These are phyloP conservation scores for Daldinia grandis DNA, from an alignment of 495 filamentous ascomycete genomes.

Conservation along the genomic window DNA sequence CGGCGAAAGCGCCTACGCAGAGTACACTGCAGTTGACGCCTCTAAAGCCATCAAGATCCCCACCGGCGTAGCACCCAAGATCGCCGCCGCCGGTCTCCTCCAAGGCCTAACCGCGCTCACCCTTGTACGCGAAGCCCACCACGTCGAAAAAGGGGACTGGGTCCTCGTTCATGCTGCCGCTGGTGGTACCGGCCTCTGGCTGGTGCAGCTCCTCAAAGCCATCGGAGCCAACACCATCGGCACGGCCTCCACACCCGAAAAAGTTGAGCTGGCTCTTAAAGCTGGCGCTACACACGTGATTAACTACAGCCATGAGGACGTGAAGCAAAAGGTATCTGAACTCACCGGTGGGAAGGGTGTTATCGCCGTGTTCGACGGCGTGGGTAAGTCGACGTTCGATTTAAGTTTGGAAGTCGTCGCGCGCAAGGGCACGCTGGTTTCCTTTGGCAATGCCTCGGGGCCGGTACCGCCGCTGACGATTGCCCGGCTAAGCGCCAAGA, in stretches of 20 bases:
- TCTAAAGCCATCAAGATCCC: constrained; percentile 71
- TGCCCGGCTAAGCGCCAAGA: constrained; percentile 74
- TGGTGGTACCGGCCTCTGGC: constrained; percentile 82
- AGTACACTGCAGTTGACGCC: constrained; percentile 71
- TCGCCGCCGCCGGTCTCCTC: constrained; percentile 73
- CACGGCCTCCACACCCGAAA: constrained; percentile 78
- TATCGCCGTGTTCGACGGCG: constrained; percentile 85
- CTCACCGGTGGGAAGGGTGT: constrained; percentile 77
- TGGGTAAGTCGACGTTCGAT: constrained; percentile 90
- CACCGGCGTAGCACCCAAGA: constrained; percentile 50
- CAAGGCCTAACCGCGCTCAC: constrained; percentile 90
- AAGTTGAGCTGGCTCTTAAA: constrained; percentile 71
- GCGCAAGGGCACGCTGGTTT: constrained; percentile 83
- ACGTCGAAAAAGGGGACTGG: constrained; percentile 78
- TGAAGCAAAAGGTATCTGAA: constrained; percentile 70
- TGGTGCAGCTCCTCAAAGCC: constrained; percentile 76
- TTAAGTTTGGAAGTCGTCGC: constrained; percentile 77
- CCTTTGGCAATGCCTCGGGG: constrained; percentile 88
- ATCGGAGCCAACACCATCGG: constrained; percentile 85
- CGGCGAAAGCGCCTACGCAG: constrained; percentile 70
- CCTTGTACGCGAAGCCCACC: constrained; percentile 78
- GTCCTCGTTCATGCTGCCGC: constrained; percentile 90
- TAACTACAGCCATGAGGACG: constrained; percentile 74
- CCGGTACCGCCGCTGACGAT: constrained; percentile 79
- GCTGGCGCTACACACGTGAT: constrained; percentile 78